A percentile compares a stretch with the other conserved stretches of the same genome.
These are phyloP conservation scores for Capsicum chinense DNA, from an alignment of 257 asterid genomes.

Conservation along the genomic window DNA sequence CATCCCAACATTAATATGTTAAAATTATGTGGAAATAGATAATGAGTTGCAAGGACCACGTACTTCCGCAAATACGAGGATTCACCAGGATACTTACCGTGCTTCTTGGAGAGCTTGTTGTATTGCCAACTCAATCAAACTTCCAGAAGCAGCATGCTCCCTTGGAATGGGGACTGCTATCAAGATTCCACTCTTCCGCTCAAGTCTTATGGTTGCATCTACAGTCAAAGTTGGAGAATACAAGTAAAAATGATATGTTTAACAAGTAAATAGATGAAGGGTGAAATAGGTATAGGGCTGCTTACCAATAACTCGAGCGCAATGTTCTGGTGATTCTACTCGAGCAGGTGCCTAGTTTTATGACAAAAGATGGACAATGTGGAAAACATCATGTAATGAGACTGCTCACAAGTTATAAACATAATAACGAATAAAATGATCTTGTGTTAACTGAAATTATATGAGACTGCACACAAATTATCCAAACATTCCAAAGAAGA, in stretches of 20 bases:
- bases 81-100: constrained; percentile 50
- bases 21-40: neutral
- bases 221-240: constrained; percentile 10
- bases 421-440: neutral
- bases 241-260: neutral
- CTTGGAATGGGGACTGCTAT: constrained; percentile 88
- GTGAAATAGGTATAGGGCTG: constrained; percentile 15
- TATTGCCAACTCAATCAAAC: constrained; percentile 74
- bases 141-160: constrained; percentile 86
- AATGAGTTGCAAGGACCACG: neutral
- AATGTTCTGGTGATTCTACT: constrained; percentile 84
- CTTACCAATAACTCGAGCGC: constrained; percentile 82
- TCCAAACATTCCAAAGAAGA: neutral
- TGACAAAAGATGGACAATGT: constrained; percentile 21
- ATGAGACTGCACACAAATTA: neutral
- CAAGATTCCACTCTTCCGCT: constrained; percentile 70
- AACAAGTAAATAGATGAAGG: constrained; percentile 6
- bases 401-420: neutral
- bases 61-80: constrained; percentile 31
- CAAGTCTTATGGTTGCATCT: constrained; percentile 69
- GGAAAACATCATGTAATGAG: neutral
- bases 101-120: constrained; percentile 85
- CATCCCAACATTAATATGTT: constrained; percentile 24
- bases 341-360: constrained; percentile 79
- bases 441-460: neutral